Evolutionary conservation across 2,329 filamentous ascomycete genomes (phyloP), one percentile per base, ranked within the genome.

Genomic region (Daldinia eschscholtzii): DNA sequence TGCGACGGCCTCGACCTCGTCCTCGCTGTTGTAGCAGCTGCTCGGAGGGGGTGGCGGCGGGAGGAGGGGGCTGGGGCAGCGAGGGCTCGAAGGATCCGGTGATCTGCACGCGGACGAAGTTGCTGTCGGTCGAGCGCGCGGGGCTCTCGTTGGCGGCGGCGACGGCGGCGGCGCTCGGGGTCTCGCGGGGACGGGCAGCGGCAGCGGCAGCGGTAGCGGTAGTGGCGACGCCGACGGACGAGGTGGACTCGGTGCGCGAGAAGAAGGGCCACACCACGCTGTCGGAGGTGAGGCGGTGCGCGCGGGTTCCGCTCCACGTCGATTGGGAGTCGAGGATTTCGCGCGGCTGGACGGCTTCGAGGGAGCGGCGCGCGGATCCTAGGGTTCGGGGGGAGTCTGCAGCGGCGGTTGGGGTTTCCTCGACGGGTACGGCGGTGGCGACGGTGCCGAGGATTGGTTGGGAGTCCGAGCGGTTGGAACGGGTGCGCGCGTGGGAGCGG

Each of bases 261-360:
- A 46, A 39, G 42, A 62, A 61, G 1, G 60, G 57, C 60, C 67
- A 64, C 28, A 46, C 28, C 12, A 41, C 53, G 23, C 15, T 23
- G 37, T 13, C 3, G 26, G 37, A 1, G 6, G 52, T 42, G 3
- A 52, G 42, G 23, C 2, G 30, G 35, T 35, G 33, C 2, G 35
- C 13, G 3, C 12, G 35, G 3, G 35, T 13, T 10, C 39, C 23
- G 42, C 18, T 57, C 55, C 37, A 42, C 15, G 13, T 30, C 15
- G 46, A 18, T 15, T 52, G 26, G 46, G 23, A 1, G 46, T 41
- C 42, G 13, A 65, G 57, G 9, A 69, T 13, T 13, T 57, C 44
- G 3, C 57, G 64, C 2, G 53, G 60, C 46, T 60, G 62, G 4
- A 67, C 63, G 1, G 35, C 63, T 33, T 64, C 63, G 6, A 26